phyloP scores from a whole-genome alignment of 164 flowering plant species.

The Euptelea pleiosperma region DNA sequence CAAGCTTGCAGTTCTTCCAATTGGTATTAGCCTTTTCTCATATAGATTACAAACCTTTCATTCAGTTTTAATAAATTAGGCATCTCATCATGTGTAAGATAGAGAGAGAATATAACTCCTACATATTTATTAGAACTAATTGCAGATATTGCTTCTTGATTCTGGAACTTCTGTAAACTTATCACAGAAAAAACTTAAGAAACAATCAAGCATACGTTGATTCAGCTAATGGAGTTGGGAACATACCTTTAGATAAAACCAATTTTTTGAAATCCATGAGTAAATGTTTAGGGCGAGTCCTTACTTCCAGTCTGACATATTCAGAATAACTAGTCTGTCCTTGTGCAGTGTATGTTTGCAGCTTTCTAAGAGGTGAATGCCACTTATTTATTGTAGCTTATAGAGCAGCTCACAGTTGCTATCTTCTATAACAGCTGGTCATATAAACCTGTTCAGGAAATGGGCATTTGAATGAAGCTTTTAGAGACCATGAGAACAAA shows the following conservation, averaged over 20 bases:
- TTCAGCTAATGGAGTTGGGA: neutral
- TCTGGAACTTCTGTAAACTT: neutral
- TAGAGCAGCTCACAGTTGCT: neutral
- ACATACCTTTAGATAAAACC: neutral
- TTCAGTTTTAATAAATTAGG: neutral
- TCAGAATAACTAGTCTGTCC: no score
- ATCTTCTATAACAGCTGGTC: conserved; percentile 4
- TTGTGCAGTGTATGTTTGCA: neutral
- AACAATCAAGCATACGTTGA: no score
- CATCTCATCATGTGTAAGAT: neutral
- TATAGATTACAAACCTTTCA: neutral
- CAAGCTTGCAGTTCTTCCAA: conserved; percentile 38
- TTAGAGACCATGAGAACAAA: conserved; percentile 14
- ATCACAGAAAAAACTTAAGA: neutral
- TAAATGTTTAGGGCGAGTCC: neutral
- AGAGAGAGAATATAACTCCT: no score
- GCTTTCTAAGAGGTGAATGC: neutral
- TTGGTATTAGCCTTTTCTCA: conserved; percentile 22
- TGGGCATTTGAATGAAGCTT: conserved; percentile 30
- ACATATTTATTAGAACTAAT: no score
- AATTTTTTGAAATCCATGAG: neutral
- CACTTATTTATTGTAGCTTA: neutral
- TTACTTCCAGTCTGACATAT: no score
- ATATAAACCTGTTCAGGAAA: conserved; percentile 25
- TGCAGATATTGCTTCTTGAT: neutral